Evolutionary conservation across 192 early-diverging fungal species (phyloP), one percentile per base, ranked within the genome.

Genomic region (Funneliformis mosseae): DNA sequence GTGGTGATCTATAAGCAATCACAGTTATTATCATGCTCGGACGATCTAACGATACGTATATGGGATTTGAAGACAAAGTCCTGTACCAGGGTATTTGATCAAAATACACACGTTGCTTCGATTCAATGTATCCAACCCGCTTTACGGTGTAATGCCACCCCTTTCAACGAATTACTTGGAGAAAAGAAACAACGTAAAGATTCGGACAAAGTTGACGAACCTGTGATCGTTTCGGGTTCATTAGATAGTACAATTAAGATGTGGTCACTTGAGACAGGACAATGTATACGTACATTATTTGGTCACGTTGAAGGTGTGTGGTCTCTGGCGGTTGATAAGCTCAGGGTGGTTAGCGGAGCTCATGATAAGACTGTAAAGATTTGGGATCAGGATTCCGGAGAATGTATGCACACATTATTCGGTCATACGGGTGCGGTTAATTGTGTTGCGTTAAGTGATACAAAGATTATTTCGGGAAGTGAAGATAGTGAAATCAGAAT

Each of bases 211-310:
- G 10, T 38, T 42, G 28, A n/a, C 25, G 27, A 8, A 63, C 85
- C 89, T 8, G 83, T 92, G 12, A 85, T 98, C 76, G 91, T 98
- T 21, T 95, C 95, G 8, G 95, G 95, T 10, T 92, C 92, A 16
- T 85, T 95, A 8, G 98, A 98, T 78, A 91, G 92, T 62, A 96
- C 90, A 1, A 88, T 99, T 72, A 95, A 94, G 68, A 88, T 99
- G n/a, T 99, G 97, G 97, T 93, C 96, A 73, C 86, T 95, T 21
- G 90, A 92, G 62, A 91, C 92, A 1, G 97, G 96, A 11, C 83
- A 92, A 76, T 94, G 90, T 43, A 83, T 96, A 11, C 88, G 88
- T 67, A 94, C 93, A 2, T 80, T 97, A 23, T 94, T 94, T 88
- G 95, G 94, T 8, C 94, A 96, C 74, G 85, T 89, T 9, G 93